Evolutionary conservation across 805 yeast genomes (phyloP), one percentile per base, ranked within the genome.

Genomic region (Maudiozyma serrabonitensis): DNA sequence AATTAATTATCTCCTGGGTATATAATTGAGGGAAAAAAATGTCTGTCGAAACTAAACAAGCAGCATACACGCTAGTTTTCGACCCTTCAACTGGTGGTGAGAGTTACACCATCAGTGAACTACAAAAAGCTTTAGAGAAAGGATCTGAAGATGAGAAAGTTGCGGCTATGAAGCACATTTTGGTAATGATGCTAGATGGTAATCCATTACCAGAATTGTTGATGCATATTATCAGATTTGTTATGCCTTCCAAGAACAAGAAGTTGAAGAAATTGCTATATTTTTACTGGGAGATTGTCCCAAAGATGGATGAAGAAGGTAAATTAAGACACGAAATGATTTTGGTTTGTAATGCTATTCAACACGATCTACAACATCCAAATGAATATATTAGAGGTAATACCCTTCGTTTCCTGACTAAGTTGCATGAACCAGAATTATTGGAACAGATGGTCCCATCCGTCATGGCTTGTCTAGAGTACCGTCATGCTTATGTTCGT

Each of bases 321-420:
- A 88, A 87, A 67, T 79, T 95, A 75, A 87, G 87, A 71, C 98
- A 91, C 68, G 99, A 93, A 72, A 93, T 93, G 98, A 91, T 95
- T 69, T 79, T 93, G 55, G 98, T 91, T 46, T 93, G 98, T 73
- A 95, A 95, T 68, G 96, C 98, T 48, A 88, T 93, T 62, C 95
- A 93, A 69, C 90, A 89, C 68, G 99, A 93, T 67, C 78, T 93
- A 59, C 97, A 90, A 70, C 99, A 95, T 70, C 96, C 99, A 46
- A 93, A 93, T 73, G 99, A 93, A 70, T 93, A 84, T 66, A 84
- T 93, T 56, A 81, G 98, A 62, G 99, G 99, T 58, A 88, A 88
- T 61, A 91, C 98, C 9, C 75, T 93, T 68, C 81, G 98, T 62
- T 91, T 89, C 68, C 76, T 95, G 62, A 80, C 91, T 52, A 95